Conservation (phyloP, 1,139 yeast genomes). For the Saccharomyces hybrid region DNA sequence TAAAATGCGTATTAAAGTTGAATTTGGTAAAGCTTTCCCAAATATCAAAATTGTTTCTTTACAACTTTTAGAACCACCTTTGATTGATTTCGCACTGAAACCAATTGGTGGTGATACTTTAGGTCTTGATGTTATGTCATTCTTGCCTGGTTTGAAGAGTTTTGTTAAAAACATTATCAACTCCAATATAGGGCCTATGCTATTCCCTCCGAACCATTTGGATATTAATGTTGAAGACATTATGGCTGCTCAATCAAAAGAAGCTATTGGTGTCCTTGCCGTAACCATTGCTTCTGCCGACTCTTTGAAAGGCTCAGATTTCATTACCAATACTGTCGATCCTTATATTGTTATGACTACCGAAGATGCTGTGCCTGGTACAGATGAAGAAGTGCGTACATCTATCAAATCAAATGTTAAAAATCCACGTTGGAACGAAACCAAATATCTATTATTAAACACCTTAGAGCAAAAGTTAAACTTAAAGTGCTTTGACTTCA, state of each 20-base stretch:
- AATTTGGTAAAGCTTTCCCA: slow-evolving; percentile 59
- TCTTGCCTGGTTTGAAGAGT: slow-evolving; percentile 71
- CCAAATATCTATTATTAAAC: slow-evolving; percentile 52
- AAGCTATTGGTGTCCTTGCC: slow-evolving; percentile 61
- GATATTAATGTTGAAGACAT: slow-evolving; percentile 69
- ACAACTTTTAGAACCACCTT: slow-evolving; percentile 69
- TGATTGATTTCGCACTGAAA: slow-evolving; percentile 67
- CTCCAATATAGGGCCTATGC: slow-evolving; percentile 62
- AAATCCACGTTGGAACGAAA: slow-evolving; percentile 60
- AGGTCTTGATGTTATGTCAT: slow-evolving; percentile 76
- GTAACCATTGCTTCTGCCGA: slow-evolving; percentile 51
- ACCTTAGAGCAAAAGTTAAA: slow-evolving; percentile 51
- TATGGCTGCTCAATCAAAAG: slow-evolving; percentile 54
- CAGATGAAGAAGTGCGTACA: slow-evolving; percentile 42
- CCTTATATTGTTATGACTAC: slow-evolving; percentile 52
- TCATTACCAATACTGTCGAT: slow-evolving; percentile 43
- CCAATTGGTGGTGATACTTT: slow-evolving; percentile 87
- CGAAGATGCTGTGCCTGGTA: slow-evolving; percentile 36
- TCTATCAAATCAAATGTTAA: slow-evolving; percentile 48
- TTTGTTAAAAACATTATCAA: slow-evolving; percentile 66
- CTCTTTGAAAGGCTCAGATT: slow-evolving; percentile 40
- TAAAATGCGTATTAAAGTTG: slow-evolving; percentile 57
- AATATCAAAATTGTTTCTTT: slow-evolving; percentile 65
- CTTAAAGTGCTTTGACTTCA: slow-evolving; percentile 48
- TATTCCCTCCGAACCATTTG: slow-evolving; percentile 75